These are phyloP conservation scores for Populus alba DNA, from an alignment of 345 rosid genomes.

Conservation along the genomic window DNA sequence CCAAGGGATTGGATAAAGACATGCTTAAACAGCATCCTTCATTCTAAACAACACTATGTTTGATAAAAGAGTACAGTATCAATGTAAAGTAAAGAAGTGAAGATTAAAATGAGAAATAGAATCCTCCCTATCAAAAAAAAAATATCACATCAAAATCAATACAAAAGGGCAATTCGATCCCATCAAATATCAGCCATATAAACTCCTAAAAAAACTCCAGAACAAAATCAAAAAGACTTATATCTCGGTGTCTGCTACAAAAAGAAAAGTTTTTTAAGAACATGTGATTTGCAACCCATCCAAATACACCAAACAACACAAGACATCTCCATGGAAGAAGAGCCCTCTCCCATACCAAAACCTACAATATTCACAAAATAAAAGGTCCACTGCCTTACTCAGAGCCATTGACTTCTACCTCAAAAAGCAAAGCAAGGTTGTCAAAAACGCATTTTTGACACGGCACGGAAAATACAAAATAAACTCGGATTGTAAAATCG, in stretches of 20 bases:
- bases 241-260: not conserved
- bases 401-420: not conserved
- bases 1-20: not conserved
- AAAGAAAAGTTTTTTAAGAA: not conserved
- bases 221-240: too few species aligned
- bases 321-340: not conserved
- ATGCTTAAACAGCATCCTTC: not conserved
- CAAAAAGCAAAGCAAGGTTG: not conserved
- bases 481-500: too few species aligned
- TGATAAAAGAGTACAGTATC: not conserved
- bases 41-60: not conserved
- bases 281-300: not conserved
- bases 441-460: too few species aligned
- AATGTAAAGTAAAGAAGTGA: not conserved
- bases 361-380: not conserved
- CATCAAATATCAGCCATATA: not conserved
- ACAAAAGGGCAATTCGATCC: not conserved
- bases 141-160: not conserved
- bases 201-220: not conserved
- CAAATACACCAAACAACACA: not conserved
- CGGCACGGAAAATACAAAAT: too few species aligned
- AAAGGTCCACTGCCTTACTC: not conserved
- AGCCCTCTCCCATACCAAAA: not conserved
- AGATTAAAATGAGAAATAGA: not conserved
- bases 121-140: not conserved